phyloP scores from a whole-genome alignment of 2,329 filamentous ascomycete species.

The Eutypa lata region DNA sequence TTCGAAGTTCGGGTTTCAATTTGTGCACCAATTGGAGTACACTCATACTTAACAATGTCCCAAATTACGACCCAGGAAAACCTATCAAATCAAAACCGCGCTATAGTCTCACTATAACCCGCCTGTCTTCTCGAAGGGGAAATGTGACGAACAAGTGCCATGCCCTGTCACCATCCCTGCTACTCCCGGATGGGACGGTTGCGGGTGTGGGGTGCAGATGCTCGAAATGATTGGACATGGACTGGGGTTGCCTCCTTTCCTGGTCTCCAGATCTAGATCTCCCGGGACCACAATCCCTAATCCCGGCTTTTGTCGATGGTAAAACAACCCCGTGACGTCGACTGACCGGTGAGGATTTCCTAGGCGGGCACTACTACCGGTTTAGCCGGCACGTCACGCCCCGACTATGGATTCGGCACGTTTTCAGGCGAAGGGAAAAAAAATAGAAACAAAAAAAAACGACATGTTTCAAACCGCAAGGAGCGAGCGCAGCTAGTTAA shows the following conservation, averaged over 20 bases:
- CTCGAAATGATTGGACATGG: background rate
- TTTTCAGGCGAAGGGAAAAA: background rate
- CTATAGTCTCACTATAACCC: too few relatives aligned
- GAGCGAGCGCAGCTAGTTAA: too few relatives aligned
- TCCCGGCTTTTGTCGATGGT: background rate
- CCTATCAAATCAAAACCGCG: too few relatives aligned
- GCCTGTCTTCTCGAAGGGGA: too few relatives aligned
- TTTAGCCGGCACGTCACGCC: background rate
- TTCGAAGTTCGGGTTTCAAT: too few relatives aligned
- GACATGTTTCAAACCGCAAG: too few relatives aligned
- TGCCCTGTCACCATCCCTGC: background rate
- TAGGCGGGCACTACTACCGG: background rate
- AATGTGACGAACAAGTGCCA: background rate
- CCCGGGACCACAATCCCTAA: background rate
- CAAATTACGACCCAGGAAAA: too few relatives aligned
- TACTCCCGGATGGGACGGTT: background rate
- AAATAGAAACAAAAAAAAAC: background rate
- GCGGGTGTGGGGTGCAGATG: background rate
- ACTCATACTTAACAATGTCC: too few relatives aligned
- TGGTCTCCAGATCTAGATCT: background rate
- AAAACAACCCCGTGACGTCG: background rate
- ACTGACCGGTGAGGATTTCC: background rate
- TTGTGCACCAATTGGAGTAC: too few relatives aligned
- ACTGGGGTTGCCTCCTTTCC: background rate
- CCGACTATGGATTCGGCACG: background rate